Evolutionary conservation across 768 basidiomycete genomes (phyloP).

Genomic region (Trametopsis cervina): DNA sequence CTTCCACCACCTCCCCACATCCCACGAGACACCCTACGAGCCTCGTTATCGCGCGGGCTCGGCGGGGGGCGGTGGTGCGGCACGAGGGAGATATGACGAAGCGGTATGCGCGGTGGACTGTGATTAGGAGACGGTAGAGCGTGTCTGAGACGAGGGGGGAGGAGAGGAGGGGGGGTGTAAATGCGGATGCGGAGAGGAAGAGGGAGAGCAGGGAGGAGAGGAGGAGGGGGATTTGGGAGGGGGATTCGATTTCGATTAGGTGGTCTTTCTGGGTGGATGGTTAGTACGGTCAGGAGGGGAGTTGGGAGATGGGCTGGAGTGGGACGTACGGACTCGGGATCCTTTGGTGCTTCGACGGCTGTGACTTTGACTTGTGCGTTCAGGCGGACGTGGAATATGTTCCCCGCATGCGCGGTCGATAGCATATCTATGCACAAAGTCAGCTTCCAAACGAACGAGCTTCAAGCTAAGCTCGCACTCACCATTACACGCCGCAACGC

Average conservation of each 20-base stretch:
- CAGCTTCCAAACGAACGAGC: neutral
- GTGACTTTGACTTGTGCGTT: neutral
- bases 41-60: constrained; percentile 34
- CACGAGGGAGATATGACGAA: constrained; percentile 36
- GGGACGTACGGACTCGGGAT: neutral
- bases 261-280: neutral
- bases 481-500: constrained; percentile 4
- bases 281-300: neutral
- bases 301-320: neutral
- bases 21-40: constrained; percentile 26
- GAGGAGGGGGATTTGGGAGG: constrained; percentile 38
- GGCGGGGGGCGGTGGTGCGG: constrained; percentile 24
- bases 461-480: neutral
- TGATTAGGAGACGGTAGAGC: constrained; percentile 33
- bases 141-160: constrained; percentile 47
- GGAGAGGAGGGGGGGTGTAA: constrained; percentile 36
- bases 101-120: constrained; percentile 35
- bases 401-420: neutral
- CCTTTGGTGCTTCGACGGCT: neutral
- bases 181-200: constrained; percentile 31
- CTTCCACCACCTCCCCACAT: neutral
- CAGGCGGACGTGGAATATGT: neutral
- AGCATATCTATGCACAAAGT: neutral
- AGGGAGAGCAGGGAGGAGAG: constrained; percentile 40
- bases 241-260: neutral